These are phyloP conservation scores for Zychaea mexicana DNA, from an alignment of 371 early-diverging fungal species.

Conservation along the genomic window DNA sequence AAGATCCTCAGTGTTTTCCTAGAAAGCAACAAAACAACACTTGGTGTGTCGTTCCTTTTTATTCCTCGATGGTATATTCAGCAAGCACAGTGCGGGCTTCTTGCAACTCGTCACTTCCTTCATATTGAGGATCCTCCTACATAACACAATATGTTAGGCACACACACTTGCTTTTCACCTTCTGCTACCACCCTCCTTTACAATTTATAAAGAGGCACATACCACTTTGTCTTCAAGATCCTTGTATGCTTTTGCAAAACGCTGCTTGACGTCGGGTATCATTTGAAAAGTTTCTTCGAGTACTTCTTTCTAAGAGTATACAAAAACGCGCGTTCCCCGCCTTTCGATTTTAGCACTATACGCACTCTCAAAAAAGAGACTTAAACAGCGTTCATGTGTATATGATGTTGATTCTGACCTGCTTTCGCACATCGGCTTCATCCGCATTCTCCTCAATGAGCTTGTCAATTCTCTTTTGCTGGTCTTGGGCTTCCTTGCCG, in stretches of 20 bases:
- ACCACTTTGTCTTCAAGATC: constrained; percentile 55
- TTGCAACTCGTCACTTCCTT: constrained; percentile 40
- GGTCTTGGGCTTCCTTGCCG: constrained; percentile 58
- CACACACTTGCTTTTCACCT: background rate
- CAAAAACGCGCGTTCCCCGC: too few species aligned
- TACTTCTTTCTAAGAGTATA: constrained; percentile 63
- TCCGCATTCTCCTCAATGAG: constrained; percentile 61
- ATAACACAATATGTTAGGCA: background rate
- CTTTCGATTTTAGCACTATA: too few species aligned
- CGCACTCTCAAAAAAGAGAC: too few species aligned
- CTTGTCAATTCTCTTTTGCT: constrained; percentile 70
- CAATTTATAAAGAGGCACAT: background rate
- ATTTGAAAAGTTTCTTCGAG: constrained; percentile 74
- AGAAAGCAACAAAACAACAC: background rate
- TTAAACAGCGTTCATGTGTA: too few species aligned
- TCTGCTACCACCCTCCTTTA: background rate
- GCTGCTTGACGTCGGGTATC: constrained; percentile 73
- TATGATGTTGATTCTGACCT: too few species aligned
- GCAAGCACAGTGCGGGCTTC: constrained; percentile 43
- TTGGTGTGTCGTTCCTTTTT: background rate
- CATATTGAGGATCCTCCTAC: constrained; percentile 45
- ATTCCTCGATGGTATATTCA: constrained; percentile 21
- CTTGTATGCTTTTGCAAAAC: constrained; percentile 61
- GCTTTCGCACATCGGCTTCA: constrained; percentile 71
- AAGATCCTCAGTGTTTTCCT: too few species aligned